Evolutionary conservation across 768 basidiomycete genomes (phyloP), one percentile per base, ranked within the genome.

Genomic region (Macrolepiota dolichaula): DNA sequence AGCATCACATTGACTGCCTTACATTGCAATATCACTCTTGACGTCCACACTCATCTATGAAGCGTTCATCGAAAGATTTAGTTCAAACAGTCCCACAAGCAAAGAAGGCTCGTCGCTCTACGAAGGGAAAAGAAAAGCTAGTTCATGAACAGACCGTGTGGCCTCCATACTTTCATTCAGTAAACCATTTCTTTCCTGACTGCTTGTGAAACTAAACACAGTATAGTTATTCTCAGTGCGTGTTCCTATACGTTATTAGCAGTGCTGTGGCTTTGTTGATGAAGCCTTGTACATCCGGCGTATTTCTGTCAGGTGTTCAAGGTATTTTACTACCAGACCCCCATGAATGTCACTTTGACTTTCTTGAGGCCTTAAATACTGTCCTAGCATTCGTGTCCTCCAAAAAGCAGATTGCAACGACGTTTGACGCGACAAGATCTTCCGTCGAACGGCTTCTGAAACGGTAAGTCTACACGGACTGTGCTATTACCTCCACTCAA

Each of bases 361-460:
- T 29, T 22, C 11, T 27, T 42, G 62, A 96, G 91, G 91, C 93
- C 10, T 76, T 96, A 51, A 96, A 95, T 66, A 92, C 93, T 13
- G 91, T 96, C 3, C 81, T 95, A 42, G 93, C 90, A 0, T 96
- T 96, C 68, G 81, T 93, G 40, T 90, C 91, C 2, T 87, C 91
- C 0, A 81, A 91, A 63, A 90, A 91, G 64, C 85, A 91, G 64
- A 72, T 96, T 36, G 89, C 92, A 6, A 87, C 85, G 6, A 94
- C 91, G 0, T 96, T 94, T 67, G 78, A 85, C 5, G 81, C 85
- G 2, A 79, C 95, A 25, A 81, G 88, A 46, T 79, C 82, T 13
- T 92, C 91, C n/a, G 92, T 93, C 0, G 93, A 96, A 75, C 78
- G 81, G 51, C 77, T 95, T 7, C 71, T 94, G 19, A 91, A 91